A percentile compares a stretch with the other conserved stretches of the same genome.
Evolutionary conservation across 2,329 filamentous ascomycete genomes (phyloP).

Genomic region (Claviceps maximensis): DNA sequence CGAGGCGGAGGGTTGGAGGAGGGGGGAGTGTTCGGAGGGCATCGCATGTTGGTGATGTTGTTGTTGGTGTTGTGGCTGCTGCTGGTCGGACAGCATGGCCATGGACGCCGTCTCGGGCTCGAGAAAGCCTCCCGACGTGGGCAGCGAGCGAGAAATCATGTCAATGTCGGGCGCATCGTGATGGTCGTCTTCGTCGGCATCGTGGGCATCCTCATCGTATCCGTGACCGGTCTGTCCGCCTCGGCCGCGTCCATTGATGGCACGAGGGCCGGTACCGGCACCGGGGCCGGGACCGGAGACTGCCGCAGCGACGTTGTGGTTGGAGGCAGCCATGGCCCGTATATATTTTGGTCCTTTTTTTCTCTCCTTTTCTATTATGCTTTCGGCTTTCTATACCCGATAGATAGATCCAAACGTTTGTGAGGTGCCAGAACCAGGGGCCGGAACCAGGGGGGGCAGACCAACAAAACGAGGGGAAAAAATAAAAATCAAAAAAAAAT

Average conservation of each 20-base stretch:
- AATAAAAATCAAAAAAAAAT: too few relatives aligned
- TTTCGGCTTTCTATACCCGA: too few relatives aligned
- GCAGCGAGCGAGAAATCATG: conserved; percentile 26
- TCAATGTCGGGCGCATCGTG: conserved; percentile 7
- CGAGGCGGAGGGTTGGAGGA: conserved; percentile 10
- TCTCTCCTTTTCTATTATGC: background rate
- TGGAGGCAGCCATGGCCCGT: background rate
- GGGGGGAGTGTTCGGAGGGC: conserved; percentile 13
- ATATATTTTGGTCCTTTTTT: background rate
- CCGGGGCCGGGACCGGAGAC: too few relatives aligned
- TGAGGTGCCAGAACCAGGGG: too few relatives aligned
- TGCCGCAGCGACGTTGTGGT: background rate
- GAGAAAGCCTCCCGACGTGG: conserved; percentile 23
- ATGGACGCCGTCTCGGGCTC: conserved; percentile 29
- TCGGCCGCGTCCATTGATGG: background rate
- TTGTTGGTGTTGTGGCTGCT: background rate
- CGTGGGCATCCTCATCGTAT: background rate
- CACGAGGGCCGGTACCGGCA: background rate
- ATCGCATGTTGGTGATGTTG: background rate
- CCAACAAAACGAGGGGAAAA: too few relatives aligned
- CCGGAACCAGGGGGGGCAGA: too few relatives aligned
- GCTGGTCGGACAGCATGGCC: conserved; percentile 21
- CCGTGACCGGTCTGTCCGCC: too few relatives aligned
- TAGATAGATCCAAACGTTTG: too few relatives aligned
- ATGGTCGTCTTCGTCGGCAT: background rate